phyloP scores from a whole-genome alignment of 1,284 basidiomycete species.

The Sporisorium scitamineum region DNA sequence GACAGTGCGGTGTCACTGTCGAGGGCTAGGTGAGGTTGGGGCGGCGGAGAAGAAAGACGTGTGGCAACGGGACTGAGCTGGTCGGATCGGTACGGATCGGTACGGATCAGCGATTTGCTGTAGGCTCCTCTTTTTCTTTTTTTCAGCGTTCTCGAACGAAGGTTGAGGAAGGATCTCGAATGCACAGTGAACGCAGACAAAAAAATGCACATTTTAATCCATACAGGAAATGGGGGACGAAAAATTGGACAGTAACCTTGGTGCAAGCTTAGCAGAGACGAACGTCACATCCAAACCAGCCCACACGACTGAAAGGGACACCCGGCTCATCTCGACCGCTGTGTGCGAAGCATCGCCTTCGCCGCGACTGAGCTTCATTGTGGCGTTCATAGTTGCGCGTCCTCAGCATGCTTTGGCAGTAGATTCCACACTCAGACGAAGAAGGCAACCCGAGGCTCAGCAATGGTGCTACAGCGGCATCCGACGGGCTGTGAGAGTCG shows the following conservation, averaged over 20 bases:
- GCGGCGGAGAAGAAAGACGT: no score
- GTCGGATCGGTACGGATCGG: no score
- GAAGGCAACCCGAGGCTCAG: background rate
- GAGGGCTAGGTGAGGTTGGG: no score
- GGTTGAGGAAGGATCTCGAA: constrained; percentile 33
- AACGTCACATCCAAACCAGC: no score
- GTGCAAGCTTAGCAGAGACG: constrained; percentile 13
- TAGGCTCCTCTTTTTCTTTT: background rate
- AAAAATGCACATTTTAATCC: background rate
- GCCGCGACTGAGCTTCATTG: background rate
- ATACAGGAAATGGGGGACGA: constrained; percentile 4
- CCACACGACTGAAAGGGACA: background rate
- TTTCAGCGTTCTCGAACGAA: constrained; percentile 5
- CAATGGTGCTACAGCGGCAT: background rate
- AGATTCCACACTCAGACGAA: background rate
- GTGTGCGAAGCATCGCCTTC: background rate
- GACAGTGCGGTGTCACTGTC: no score
- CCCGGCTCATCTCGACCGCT: constrained; percentile 17
- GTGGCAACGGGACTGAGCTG: no score
- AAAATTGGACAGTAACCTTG: background rate
- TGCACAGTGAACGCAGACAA: no score
- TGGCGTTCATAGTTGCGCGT: background rate
- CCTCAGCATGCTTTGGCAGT: no score
- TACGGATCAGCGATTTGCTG: background rate
- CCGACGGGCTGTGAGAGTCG: background rate